Evolutionary conservation across 108 stramenopile genomes (phyloP).

Genomic region (Nitzschia inconspicua): DNA sequence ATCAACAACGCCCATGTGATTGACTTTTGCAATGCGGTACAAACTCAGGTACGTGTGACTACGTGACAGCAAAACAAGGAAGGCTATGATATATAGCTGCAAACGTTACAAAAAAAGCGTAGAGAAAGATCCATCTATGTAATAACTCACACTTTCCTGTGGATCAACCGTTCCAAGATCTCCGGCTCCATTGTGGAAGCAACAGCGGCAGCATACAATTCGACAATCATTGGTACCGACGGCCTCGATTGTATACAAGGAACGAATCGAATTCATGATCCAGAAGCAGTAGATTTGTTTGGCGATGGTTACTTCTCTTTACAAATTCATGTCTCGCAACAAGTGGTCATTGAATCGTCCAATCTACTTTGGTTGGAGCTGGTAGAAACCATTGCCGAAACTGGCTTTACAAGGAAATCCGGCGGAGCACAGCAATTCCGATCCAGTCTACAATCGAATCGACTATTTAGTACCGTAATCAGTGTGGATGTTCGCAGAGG

Average conservation of each 20-base stretch:
- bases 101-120: background rate
- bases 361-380: slow-evolving; percentile 3
- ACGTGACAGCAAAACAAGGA: background rate
- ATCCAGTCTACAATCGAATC: background rate
- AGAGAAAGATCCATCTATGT: background rate
- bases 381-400: slow-evolving; percentile 7
- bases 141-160: background rate
- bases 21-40: slow-evolving; percentile 10
- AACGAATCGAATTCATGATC: slow-evolving; percentile 16
- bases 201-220: slow-evolving; percentile 6
- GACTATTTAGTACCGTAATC: slow-evolving; percentile 7
- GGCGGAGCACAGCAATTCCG: slow-evolving; percentile 15
- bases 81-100: background rate
- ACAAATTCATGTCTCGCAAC: slow-evolving; percentile 18
- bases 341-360: slow-evolving; percentile 3
- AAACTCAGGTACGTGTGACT: slow-evolving; percentile 16
- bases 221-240: background rate
- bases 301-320: slow-evolving; percentile 15
- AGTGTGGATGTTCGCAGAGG: slow-evolving; percentile 11
- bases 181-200: slow-evolving; percentile 13
- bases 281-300: slow-evolving; percentile 23
- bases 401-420: slow-evolving; percentile 7
- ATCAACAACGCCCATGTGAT: background rate
- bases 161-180: background rate
- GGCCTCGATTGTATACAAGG: background rate